These are phyloP conservation scores for Chaetomidium leptoderma DNA, from an alignment of 495 filamentous ascomycete species.

Conservation along the genomic window DNA sequence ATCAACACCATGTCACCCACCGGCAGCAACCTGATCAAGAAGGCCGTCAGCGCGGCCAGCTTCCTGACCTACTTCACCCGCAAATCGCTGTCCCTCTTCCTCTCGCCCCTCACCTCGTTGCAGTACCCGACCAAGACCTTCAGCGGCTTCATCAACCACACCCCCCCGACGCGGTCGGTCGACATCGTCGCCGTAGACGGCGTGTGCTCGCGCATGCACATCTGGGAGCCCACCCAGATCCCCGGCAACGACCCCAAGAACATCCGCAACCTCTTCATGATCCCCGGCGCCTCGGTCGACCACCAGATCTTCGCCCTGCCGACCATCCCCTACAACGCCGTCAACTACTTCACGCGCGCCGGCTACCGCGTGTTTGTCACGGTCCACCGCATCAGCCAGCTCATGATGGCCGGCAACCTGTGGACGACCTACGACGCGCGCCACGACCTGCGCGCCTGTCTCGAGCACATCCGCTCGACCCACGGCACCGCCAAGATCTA, in stretches of 20 bases:
- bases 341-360: conserved; percentile 59
- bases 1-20: conserved; percentile 51
- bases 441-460: conserved; percentile 56
- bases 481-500: conserved; percentile 46
- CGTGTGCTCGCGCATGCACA: conserved; percentile 49
- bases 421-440: conserved; percentile 61
- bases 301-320: conserved; percentile 62
- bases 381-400: conserved; percentile 58
- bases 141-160: conserved; percentile 49
- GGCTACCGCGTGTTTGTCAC: conserved; percentile 57
- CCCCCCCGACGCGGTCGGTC: conserved; percentile 35
- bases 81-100: conserved; percentile 52
- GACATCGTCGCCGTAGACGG: conserved; percentile 47
- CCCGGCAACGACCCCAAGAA: conserved; percentile 27
- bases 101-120: conserved; percentile 52
- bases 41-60: conserved; percentile 40
- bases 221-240: conserved; percentile 49
- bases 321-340: conserved; percentile 59
- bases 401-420: conserved; percentile 47
- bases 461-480: conserved; percentile 49
- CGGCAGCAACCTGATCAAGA: conserved; percentile 44
- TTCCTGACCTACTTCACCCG: conserved; percentile 56
- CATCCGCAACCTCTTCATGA: conserved; percentile 52
- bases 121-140: conserved; percentile 50
- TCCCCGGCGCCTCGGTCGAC: conserved; percentile 60